phyloP scores from a whole-genome alignment of 345 rosid species.

The Salix arbutifolia region DNA sequence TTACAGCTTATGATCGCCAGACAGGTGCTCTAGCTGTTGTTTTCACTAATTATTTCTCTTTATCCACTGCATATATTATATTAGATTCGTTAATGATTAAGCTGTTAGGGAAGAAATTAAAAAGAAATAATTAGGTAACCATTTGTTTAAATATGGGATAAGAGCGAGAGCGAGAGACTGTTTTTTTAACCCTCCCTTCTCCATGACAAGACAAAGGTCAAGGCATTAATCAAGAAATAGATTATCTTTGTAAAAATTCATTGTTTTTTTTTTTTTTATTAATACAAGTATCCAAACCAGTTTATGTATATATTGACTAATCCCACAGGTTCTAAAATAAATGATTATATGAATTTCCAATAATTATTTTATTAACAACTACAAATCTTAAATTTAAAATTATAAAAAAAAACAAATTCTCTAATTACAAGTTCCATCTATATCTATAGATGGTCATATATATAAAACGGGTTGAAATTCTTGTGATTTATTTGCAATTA shows the following conservation, averaged over 20 bases:
- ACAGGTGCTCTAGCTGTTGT: constrained; percentile 7
- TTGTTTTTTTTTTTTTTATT: no score
- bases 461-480: background rate
- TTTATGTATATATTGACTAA: no score
- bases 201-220: background rate
- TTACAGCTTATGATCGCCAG: constrained; percentile 12
- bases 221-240: background rate
- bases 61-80: background rate
- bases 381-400: no score
- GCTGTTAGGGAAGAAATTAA: background rate
- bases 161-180: background rate
- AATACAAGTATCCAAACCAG: accelerated
- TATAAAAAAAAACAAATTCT: no score
- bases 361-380: no score
- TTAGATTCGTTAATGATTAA: background rate
- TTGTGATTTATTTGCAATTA: background rate
- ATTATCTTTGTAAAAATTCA: background rate
- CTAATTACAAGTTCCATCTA: no score
- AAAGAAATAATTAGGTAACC: background rate
- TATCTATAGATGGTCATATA: no score
- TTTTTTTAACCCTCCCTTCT: background rate
- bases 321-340: no score
- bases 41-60: constrained; percentile 12
- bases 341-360: no score
- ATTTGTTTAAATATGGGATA: background rate